Percentiles rank a stretch among this genome's conserved stretches.
phyloP scores from a whole-genome alignment of 73 alveolate genomes.

The Tetrahymena elliotti region DNA sequence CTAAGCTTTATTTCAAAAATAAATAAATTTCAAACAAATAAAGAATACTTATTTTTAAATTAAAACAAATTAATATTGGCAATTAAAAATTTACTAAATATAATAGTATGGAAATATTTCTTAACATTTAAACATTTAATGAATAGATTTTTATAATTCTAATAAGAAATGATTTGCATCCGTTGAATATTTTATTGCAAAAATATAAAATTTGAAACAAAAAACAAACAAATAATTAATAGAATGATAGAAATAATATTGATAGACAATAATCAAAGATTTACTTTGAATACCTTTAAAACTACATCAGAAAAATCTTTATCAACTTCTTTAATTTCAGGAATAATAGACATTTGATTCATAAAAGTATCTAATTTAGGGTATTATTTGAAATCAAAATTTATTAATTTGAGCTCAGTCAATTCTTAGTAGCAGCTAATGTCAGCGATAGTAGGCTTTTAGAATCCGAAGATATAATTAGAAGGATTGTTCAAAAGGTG shows the following conservation, averaged over 20 bases:
- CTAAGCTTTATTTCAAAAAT: too few relatives aligned
- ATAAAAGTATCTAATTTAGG: not conserved
- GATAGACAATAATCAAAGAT: not conserved
- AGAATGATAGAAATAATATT: not conserved
- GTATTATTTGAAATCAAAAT: not conserved
- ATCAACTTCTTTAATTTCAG: not conserved
- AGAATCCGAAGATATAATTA: not conserved
- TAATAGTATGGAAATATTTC: too few relatives aligned
- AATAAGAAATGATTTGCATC: too few relatives aligned
- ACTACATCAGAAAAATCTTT: not conserved
- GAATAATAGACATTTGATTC: not conserved
- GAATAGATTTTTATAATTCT: too few relatives aligned
- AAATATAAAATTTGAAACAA: too few relatives aligned
- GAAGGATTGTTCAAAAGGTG: not conserved
- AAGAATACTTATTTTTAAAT: too few relatives aligned
- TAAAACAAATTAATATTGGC: too few relatives aligned
- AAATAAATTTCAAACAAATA: too few relatives aligned
- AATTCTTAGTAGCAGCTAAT: not conserved
- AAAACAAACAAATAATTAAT: not conserved
- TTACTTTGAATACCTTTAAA: not conserved
- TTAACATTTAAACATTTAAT: too few relatives aligned
- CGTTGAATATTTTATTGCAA: too few relatives aligned
- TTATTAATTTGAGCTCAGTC: not conserved
- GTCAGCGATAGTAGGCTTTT: not conserved
- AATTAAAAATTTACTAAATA: too few relatives aligned